Evolutionary conservation across 164 flowering plant genomes (phyloP), one percentile per base, ranked within the genome.

Genomic region (Euptelea pleiosperma): DNA sequence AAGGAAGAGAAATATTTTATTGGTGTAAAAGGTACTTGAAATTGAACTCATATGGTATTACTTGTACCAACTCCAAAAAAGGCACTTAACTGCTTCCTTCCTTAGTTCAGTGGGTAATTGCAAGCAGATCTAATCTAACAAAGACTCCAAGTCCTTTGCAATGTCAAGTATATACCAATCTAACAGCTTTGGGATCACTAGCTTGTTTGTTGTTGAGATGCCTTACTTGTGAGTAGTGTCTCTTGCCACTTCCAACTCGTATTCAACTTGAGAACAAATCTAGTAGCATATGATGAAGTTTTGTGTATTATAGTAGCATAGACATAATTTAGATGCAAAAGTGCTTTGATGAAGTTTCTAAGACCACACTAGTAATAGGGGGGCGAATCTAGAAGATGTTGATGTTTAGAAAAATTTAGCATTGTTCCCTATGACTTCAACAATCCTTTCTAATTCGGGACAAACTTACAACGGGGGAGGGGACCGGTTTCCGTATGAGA

Each of bases 391-490:
- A n/a, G n/a, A n/a, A n/a, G n/a, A n/a, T n/a, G n/a, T n/a, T n/a
- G n/a, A n/a, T n/a, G n/a, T n/a, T n/a, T n/a, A n/a, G n/a, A n/a
- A n/a, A n/a, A n/a, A n/a, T n/a, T n/a, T n/a, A n/a, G n/a, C n/a
- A n/a, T n/a, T n/a, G n/a, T n/a, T n/a, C n/a, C n/a, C n/a, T n/a
- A n/a, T n/a, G n/a, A n/a, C n/a, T n/a, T n/a, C n/a, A n/a, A n/a
- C n/a, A n/a, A n/a, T n/a, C n/a, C n/a, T n/a, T n/a, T n/a, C n/a
- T n/a, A n/a, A n/a, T n/a, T n/a, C n/a, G n/a, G n/a, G n/a, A n/a
- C n/a, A n/a, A n/a, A 82, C 96, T 82, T 85, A 87, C 96, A 62
- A 86, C 81, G 55, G 96, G 96, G 31, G 89, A 85, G n/a, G n/a
- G 64, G 96, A 87, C 91, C 89, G 85, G 91, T 91, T n/a, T n/a